Conservation (phyloP, 2,329 filamentous ascomycete species). For the Venturia carpophila region DNA sequence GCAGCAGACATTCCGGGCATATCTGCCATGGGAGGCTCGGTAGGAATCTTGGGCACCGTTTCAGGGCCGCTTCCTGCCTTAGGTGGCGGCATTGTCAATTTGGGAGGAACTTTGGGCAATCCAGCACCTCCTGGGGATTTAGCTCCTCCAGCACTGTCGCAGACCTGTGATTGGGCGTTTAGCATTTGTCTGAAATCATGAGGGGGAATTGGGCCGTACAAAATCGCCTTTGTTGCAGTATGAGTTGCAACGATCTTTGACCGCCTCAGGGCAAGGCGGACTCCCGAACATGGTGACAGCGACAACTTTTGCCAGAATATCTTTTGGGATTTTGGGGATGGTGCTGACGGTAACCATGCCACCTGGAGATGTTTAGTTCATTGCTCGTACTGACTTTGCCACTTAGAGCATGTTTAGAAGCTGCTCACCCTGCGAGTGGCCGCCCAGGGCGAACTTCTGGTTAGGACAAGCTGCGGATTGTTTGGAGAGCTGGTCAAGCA, state of each 20-base stretch:
- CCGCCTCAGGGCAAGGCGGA: slow-evolving; percentile 13
- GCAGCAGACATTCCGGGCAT: not conserved
- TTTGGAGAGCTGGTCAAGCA: slow-evolving; percentile 1
- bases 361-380: not conserved
- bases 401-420: not conserved
- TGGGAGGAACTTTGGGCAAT: not conserved
- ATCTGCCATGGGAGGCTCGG: not conserved
- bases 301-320: slow-evolving; percentile 11
- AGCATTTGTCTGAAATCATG: not conserved
- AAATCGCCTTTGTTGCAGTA: slow-evolving; percentile 16
- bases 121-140: not conserved
- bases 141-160: slow-evolving; percentile 3
- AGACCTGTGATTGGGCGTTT: not conserved
- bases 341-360: slow-evolving; percentile 13
- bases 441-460: slow-evolving; percentile 14
- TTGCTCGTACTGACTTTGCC: not conserved
- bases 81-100: not conserved
- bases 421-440: slow-evolving; percentile 12
- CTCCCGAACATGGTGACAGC: slow-evolving; percentile 17
- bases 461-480: slow-evolving; percentile 13
- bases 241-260: slow-evolving; percentile 3
- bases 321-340: slow-evolving; percentile 7
- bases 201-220: not conserved
- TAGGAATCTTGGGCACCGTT: not conserved
- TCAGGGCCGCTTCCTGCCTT: not conserved